A percentile compares a stretch with the other conserved stretches of the same genome.
These are phyloP conservation scores for Saxophila tyrrhenica DNA, from an alignment of 495 filamentous ascomycete genomes.

Conservation along the genomic window DNA sequence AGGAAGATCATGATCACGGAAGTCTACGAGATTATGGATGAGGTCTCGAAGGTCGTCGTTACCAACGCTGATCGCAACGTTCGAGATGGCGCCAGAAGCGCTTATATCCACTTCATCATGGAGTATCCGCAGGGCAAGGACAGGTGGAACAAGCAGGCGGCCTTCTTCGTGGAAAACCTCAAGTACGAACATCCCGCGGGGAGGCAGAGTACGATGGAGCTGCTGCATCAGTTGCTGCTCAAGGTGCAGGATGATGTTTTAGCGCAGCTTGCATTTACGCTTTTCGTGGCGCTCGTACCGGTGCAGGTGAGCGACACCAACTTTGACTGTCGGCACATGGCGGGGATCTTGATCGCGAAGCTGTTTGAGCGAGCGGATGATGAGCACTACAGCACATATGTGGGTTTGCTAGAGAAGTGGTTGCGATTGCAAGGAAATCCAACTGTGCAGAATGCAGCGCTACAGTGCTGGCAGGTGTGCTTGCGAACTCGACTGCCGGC, in stretches of 20 bases:
- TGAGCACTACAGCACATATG: conserved; percentile 56
- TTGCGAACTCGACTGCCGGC: conserved; percentile 56
- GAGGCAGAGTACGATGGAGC: conserved; percentile 82
- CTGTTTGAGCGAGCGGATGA: conserved; percentile 68
- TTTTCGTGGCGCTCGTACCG: conserved; percentile 79
- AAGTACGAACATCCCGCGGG: conserved; percentile 82
- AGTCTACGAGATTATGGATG: conserved; percentile 83
- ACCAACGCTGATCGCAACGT: conserved; percentile 82
- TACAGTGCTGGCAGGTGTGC: conserved; percentile 74
- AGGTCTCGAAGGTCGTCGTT: conserved; percentile 86
- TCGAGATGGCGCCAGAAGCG: conserved; percentile 73
- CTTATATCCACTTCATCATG: conserved; percentile 85
- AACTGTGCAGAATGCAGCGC: conserved; percentile 54
- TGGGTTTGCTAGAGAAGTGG: conserved; percentile 64
- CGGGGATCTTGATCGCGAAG: conserved; percentile 64
- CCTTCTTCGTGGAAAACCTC: conserved; percentile 79
- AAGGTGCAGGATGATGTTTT: conserved; percentile 71
- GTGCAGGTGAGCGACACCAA: conserved; percentile 81
- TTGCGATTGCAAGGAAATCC: conserved; percentile 57
- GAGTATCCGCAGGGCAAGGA: conserved; percentile 88
- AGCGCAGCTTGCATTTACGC: conserved; percentile 67
- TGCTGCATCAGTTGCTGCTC: conserved; percentile 66
- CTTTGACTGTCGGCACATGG: conserved; percentile 72
- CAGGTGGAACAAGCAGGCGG: conserved; percentile 76
- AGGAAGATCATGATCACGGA: conserved; percentile 74